These are phyloP conservation scores for Russula olivacea DNA, from an alignment of 768 basidiomycete genomes.

Conservation along the genomic window DNA sequence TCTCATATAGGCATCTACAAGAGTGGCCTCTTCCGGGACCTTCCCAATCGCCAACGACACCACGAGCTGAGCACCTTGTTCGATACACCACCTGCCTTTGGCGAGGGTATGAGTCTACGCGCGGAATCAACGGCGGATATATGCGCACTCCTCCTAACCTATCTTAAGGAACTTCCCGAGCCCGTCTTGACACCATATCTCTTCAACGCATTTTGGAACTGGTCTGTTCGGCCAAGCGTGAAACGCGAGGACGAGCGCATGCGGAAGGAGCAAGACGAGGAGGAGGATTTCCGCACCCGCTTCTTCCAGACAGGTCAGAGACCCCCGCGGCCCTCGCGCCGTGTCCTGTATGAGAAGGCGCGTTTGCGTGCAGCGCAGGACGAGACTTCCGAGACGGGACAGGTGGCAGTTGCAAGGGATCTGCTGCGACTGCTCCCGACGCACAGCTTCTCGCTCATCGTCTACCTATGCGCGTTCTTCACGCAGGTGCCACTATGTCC, in stretches of 20 bases:
- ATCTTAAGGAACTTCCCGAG: slow-evolving; percentile 42
- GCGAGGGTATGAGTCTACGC: slow-evolving; percentile 26
- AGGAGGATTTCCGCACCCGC: slow-evolving; percentile 31
- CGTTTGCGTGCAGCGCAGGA: slow-evolving; percentile 3
- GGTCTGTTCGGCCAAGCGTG: slow-evolving; percentile 42
- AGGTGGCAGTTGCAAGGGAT: slow-evolving; percentile 38
- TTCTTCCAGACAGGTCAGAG: slow-evolving; percentile 30
- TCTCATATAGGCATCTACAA: slow-evolving; percentile 38
- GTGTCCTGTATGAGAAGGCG: slow-evolving; percentile 13
- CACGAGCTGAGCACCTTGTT: slow-evolving; percentile 37
- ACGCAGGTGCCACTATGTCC: slow-evolving; percentile 47
- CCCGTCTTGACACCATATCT: slow-evolving; percentile 41
- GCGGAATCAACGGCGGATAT: slow-evolving; percentile 37
- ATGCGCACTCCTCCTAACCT: slow-evolving; percentile 43
- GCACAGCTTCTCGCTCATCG: slow-evolving; percentile 37
- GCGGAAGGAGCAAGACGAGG: slow-evolving; percentile 31
- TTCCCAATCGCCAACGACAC: slow-evolving; percentile 39
- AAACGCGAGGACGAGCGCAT: slow-evolving; percentile 32
- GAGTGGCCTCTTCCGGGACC: slow-evolving; percentile 38
- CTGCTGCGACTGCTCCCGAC: slow-evolving; percentile 47
- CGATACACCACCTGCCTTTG: slow-evolving; percentile 31
- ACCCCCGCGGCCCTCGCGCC: slow-evolving; percentile 16
- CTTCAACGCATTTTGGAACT: slow-evolving; percentile 39
- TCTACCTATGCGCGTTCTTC: slow-evolving; percentile 45
- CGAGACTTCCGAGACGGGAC: slow-evolving; percentile 29